These are phyloP conservation scores for Penstemon newberryi DNA, from an alignment of 257 asterid species.

Conservation along the genomic window DNA sequence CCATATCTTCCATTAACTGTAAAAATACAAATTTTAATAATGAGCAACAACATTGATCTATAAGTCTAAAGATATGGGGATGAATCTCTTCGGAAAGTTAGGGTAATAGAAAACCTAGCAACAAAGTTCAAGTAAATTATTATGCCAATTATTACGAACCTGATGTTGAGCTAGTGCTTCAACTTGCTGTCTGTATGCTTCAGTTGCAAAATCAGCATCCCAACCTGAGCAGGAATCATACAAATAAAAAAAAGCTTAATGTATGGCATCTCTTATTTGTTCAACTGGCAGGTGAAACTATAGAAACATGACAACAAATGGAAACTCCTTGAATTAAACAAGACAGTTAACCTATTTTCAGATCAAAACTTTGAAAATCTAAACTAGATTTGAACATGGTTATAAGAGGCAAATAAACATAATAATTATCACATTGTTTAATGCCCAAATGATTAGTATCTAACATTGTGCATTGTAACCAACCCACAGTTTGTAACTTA, in stretches of 20 bases:
- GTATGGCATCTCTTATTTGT: conserved; percentile 16
- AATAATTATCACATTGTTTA: background rate
- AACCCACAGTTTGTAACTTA: conserved; percentile 13
- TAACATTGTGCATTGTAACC: conserved; percentile 1
- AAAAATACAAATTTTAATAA: conserved; percentile 28
- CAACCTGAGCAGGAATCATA: conserved; percentile 59
- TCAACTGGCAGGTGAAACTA: background rate
- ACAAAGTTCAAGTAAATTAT: conserved; percentile 19
- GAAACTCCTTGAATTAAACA: conserved; percentile 12
- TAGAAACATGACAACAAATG: conserved; percentile 7
- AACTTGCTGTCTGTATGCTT: conserved; percentile 88
- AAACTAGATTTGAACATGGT: conserved; percentile 6
- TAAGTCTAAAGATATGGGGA: conserved; percentile 2
- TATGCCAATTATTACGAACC: conserved; percentile 43
- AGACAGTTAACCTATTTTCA: background rate
- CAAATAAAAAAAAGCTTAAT: conserved; percentile 22
- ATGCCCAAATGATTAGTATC: conserved; percentile 7
- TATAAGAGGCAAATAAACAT: background rate
- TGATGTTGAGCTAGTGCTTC: conserved; percentile 88
- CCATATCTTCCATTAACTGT: conserved; percentile 83
- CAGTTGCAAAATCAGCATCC: conserved; percentile 98
- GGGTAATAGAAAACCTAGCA: conserved; percentile 11
- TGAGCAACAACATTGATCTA: conserved; percentile 20
- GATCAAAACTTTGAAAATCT: background rate
- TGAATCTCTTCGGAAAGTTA: conserved; percentile 4